phyloP scores from a whole-genome alignment of 2,329 filamentous ascomycete species.

The Diplocarpon rosae region DNA sequence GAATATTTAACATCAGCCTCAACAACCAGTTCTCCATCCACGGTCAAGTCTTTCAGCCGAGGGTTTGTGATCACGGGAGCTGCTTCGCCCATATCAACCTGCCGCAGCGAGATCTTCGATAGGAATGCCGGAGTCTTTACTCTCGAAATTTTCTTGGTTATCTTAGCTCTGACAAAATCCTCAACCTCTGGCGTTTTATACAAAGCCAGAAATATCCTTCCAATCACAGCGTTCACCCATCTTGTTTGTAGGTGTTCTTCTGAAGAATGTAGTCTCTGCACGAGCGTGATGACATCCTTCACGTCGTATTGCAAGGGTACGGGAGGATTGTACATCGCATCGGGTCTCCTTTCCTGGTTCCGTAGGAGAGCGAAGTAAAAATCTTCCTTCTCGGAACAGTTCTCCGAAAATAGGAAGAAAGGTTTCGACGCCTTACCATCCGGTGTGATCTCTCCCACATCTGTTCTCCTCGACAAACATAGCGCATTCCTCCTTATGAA shows the following conservation, averaged over 20 bases:
- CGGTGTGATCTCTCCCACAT: conserved; percentile 41
- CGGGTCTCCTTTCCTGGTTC: conserved; percentile 63
- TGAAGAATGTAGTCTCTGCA: conserved; percentile 82
- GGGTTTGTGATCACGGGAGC: conserved; percentile 85
- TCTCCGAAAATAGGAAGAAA: conserved; percentile 91
- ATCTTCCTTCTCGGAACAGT: conserved; percentile 93
- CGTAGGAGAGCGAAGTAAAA: conserved; percentile 90
- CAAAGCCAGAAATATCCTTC: conserved; percentile 75
- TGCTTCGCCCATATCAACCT: conserved; percentile 76
- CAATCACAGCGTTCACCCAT: conserved; percentile 88
- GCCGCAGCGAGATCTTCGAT: conserved; percentile 69
- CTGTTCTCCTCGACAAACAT: conserved; percentile 57
- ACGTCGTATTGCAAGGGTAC: conserved; percentile 68
- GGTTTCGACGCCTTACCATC: conserved; percentile 58
- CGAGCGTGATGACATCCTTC: conserved; percentile 76
- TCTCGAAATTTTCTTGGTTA: conserved; percentile 90
- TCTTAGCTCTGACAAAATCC: conserved; percentile 67
- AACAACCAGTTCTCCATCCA: conserved; percentile 80
- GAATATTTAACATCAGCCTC: conserved; percentile 84
- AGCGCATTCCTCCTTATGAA: conserved; percentile 94
- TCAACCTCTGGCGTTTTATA: conserved; percentile 79
- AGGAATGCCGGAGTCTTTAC: conserved; percentile 89
- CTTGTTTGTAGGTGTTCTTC: conserved; percentile 84
- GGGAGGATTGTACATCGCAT: conserved; percentile 47
- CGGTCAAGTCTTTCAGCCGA: conserved; percentile 74